Conservation (phyloP, 495 filamentous ascomycete species). For the Penicillium lividum region DNA sequence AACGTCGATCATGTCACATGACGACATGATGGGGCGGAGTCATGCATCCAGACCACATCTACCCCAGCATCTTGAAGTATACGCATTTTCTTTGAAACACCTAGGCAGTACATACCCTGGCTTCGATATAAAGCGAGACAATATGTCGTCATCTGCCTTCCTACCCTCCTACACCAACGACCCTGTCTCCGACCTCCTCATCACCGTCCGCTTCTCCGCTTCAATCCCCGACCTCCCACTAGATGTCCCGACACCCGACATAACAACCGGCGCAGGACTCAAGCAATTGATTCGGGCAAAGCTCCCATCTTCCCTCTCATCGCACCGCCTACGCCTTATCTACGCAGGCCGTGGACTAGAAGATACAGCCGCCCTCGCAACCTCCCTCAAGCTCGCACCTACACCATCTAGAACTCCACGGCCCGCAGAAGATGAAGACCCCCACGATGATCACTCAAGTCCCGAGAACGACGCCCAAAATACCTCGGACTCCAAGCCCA, state of each 20-base stretch:
- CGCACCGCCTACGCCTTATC: constrained; percentile 79
- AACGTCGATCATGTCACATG: constrained; percentile 16
- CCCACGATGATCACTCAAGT: constrained; percentile 26
- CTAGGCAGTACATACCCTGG: not conserved
- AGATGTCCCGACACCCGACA: constrained; percentile 64
- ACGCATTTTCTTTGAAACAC: not conserved
- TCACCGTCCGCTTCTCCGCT: constrained; percentile 87
- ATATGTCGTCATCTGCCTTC: constrained; percentile 21
- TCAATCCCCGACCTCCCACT: constrained; percentile 81
- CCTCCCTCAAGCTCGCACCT: constrained; percentile 62
- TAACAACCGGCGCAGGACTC: constrained; percentile 70
- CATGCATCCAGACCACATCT: constrained; percentile 2
- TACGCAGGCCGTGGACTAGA: constrained; percentile 81
- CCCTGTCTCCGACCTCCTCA: constrained; percentile 53
- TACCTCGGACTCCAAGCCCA: constrained; percentile 10
- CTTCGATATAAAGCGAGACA: not conserved
- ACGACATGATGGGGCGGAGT: constrained; percentile 10
- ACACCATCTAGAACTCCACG: constrained; percentile 43
- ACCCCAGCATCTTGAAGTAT: not conserved
- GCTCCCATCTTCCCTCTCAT: constrained; percentile 60
- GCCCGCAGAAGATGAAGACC: constrained; percentile 31
- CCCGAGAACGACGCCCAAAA: constrained; percentile 21
- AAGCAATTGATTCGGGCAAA: constrained; percentile 78
- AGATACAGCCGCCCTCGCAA: constrained; percentile 63
- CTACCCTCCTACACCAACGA: constrained; percentile 20